phyloP scores from a whole-genome alignment of 192 early-diverging fungal genomes.

The Coemansia sp. region DNA sequence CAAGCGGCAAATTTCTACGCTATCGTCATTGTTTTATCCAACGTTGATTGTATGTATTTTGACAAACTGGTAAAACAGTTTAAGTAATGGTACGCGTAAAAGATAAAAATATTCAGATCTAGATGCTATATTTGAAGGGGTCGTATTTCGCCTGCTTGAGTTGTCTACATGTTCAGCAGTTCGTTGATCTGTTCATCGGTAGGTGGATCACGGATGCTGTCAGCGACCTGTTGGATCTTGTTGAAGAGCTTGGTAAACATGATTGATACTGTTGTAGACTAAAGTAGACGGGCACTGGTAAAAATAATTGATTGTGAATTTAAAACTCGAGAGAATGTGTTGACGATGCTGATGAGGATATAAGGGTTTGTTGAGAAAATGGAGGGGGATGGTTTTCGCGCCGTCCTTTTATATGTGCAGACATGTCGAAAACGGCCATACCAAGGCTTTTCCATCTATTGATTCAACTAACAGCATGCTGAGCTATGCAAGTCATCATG shows the following conservation, averaged over 20 bases:
- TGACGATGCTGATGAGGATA: not conserved
- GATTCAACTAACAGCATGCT: not conserved
- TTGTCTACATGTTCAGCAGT: constrained; percentile 22
- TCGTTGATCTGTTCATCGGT: constrained; percentile 29
- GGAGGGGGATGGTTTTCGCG: not conserved
- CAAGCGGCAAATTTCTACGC: no score
- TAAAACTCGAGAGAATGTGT: not conserved
- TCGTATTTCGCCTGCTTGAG: not conserved
- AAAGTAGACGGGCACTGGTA: not conserved
- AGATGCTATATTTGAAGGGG: not conserved
- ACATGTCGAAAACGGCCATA: not conserved
- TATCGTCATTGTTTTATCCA: not conserved
- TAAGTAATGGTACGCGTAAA: not conserved
- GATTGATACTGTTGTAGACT: not conserved
- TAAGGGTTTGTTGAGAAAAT: not conserved
- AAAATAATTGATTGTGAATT: not conserved
- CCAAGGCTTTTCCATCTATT: not conserved
- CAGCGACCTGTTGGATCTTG: constrained; percentile 3
- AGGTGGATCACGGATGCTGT: constrained; percentile 24
- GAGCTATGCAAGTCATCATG: not conserved
- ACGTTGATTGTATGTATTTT: not conserved
- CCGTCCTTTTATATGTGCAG: not conserved
- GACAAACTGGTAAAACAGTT: not conserved
- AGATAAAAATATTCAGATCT: not conserved
- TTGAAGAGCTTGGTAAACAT: constrained; percentile 32